phyloP scores from a whole-genome alignment of 2,329 filamentous ascomycete species.

The Rhynchosporium graminicola region DNA sequence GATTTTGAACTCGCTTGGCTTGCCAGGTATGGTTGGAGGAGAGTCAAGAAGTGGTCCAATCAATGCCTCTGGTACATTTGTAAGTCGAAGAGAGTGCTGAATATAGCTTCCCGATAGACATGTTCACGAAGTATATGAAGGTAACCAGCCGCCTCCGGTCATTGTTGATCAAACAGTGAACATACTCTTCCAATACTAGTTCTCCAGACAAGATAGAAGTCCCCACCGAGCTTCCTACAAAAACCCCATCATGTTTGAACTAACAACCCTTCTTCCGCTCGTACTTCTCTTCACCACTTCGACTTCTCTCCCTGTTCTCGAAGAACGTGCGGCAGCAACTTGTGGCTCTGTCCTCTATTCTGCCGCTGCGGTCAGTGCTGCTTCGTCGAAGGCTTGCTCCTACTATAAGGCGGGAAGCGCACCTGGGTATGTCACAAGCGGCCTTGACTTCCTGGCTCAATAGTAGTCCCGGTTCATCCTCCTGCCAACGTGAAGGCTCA shows the following conservation, averaged over 20 bases:
- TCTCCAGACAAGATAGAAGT: background rate
- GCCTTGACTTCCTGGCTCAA: too few relatives aligned
- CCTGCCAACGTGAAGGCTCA: too few relatives aligned
- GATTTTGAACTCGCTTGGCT: background rate
- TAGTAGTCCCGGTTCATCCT: too few relatives aligned
- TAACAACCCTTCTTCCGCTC: constrained; percentile 27
- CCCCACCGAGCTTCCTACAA: background rate
- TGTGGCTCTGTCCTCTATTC: constrained; percentile 58
- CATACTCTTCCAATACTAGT: background rate
- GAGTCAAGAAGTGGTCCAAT: background rate
- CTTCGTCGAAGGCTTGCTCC: constrained; percentile 52
- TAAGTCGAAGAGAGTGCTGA: constrained; percentile 2
- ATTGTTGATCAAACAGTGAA: background rate
- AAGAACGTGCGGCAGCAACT: constrained; percentile 49
- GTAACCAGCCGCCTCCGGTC: background rate
- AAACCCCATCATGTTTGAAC: constrained; percentile 10
- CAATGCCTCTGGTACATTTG: background rate
- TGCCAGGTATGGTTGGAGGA: background rate
- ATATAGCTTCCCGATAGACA: background rate
- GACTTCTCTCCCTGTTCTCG: constrained; percentile 33
- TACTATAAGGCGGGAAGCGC: constrained; percentile 43
- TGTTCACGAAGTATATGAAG: constrained; percentile 7
- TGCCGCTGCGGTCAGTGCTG: constrained; percentile 49
- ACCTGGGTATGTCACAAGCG: constrained; percentile 35
- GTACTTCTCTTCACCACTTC: constrained; percentile 18